These are phyloP conservation scores for Dalbergia cultrata DNA, from an alignment of 306 rosid genomes.

Conservation along the genomic window DNA sequence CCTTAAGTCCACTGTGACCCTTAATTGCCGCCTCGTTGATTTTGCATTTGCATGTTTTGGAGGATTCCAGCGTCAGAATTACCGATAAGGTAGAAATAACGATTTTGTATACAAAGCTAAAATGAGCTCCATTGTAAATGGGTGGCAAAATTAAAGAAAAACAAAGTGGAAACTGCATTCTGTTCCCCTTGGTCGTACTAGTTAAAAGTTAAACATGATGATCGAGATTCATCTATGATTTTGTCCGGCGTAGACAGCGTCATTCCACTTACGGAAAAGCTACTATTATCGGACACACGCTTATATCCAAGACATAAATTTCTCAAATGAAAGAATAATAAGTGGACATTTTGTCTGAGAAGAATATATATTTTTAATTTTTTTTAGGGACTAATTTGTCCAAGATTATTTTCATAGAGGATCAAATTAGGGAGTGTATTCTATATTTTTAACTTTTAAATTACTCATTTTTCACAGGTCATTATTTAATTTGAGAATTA, in stretches of 20 bases:
- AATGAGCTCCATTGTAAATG: slow-evolving; percentile 17
- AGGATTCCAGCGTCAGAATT: slow-evolving; percentile 25
- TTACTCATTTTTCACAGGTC: too few species aligned
- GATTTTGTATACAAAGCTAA: slow-evolving; percentile 32
- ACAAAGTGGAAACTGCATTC: neutral
- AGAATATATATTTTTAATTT: too few species aligned
- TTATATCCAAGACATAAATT: too few species aligned
- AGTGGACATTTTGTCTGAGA: too few species aligned
- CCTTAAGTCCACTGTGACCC: slow-evolving; percentile 22
- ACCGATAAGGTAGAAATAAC: neutral
- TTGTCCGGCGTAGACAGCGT: neutral
- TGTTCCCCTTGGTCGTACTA: neutral
- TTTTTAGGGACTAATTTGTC: too few species aligned
- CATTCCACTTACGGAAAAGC: slow-evolving; percentile 5
- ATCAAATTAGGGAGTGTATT: too few species aligned
- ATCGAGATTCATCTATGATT: neutral
- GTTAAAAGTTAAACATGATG: slow-evolving; percentile 5
- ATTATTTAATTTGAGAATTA: too few species aligned
- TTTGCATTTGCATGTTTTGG: slow-evolving; percentile 5
- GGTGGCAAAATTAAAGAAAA: slow-evolving; percentile 13
- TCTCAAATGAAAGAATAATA: too few species aligned
- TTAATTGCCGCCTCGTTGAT: slow-evolving; percentile 10
- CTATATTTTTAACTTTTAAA: too few species aligned
- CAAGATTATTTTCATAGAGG: too few species aligned
- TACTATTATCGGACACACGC: neutral